Evolutionary conservation across 495 filamentous ascomycete genomes (phyloP).

Genomic region (Bathelium albidoporum): DNA sequence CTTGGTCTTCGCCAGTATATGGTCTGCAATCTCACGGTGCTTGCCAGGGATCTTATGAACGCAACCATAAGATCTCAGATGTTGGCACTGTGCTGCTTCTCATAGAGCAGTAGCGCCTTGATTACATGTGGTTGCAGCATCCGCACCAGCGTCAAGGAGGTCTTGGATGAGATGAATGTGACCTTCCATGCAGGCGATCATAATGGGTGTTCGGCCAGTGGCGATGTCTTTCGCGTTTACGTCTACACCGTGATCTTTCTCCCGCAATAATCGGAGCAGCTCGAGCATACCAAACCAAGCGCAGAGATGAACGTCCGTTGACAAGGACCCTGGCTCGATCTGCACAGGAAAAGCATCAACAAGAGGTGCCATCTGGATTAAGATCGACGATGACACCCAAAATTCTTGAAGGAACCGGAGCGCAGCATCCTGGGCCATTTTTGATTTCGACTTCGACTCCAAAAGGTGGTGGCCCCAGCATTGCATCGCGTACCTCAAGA

Average conservation of each 20-base stretch:
- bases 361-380: background rate
- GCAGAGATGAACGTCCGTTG: background rate
- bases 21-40: background rate
- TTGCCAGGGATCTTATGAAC: no score
- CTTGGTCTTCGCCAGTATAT: background rate
- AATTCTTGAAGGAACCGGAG: background rate
- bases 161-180: slow-evolving; percentile 4
- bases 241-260: background rate
- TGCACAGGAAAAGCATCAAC: background rate
- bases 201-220: background rate
- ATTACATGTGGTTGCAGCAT: background rate
- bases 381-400: background rate
- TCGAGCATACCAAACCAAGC: slow-evolving; percentile 7
- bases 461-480: slow-evolving; percentile 8
- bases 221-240: background rate
- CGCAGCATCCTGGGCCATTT: background rate
- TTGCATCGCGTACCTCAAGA: slow-evolving; percentile 8
- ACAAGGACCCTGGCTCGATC: background rate
- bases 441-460: background rate
- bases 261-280: background rate
- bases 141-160: background rate
- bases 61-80: no score
- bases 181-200: background rate
- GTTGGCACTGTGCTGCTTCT: background rate
- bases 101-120: background rate